Base-by-base conservation (phyloP, 129 eudicot genomes). In the Helianthus tuberosus region DNA sequence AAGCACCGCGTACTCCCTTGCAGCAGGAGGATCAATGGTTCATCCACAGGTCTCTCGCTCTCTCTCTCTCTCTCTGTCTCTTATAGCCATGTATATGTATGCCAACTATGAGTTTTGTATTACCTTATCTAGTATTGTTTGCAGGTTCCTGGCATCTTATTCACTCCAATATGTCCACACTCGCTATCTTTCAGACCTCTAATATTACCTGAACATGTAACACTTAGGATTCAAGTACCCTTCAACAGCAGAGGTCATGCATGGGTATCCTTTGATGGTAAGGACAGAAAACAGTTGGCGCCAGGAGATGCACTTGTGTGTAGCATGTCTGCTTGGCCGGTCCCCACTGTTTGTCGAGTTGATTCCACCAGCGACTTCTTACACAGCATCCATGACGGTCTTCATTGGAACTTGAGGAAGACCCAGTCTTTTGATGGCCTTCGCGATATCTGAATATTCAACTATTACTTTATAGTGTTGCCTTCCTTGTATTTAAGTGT, bases 11-110 rank as follows among this genome's bases (percentile, higher is more conserved):
- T 94, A 94, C 84, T 94, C 99, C 59, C 86, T 91, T 52, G 99
- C 99, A 11, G 97, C 99, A 68, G 99, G 99, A 48, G 97, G 99
- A 35, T 94, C 99, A 48, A 91, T 94, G 97, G 97, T 94, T 29
- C 99, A 91, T 84, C 99, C 99, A 43, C 99, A 88, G 91, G 97
- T 94, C 46, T 8, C 3, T 39, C 44, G 32, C 59, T 44, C 66
- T n/a, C n/a, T n/a, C n/a, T n/a, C n/a, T n/a, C n/a, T n/a, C n/a
- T n/a, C n/a, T n/a, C n/a, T n/a, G n/a, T n/a, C 32, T 27, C 32
- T 27, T 27, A 27, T 27, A 27, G 32, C 32, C 2, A 27, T 27
- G 32, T 27, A 2, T 2, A 27, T 27, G 32, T 27, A 27, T 27
- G 32, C 32, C 32, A 3, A 12, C 32, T 27, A 27, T 27, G 32